Conservation (phyloP, 1,284 basidiomycete genomes). For the Leucoagaricus sp. region DNA sequence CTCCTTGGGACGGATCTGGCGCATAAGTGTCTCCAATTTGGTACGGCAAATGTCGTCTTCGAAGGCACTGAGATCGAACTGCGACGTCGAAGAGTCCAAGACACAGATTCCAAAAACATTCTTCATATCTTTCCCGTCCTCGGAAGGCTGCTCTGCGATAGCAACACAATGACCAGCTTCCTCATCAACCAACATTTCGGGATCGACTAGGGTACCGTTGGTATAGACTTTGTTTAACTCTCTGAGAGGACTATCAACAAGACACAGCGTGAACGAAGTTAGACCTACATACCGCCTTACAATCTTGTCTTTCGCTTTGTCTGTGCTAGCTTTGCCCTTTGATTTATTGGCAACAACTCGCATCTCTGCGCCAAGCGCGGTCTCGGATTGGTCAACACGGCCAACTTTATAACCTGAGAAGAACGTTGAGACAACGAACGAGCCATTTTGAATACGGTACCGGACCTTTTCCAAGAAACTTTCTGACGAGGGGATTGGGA, state of each 20-base stretch:
- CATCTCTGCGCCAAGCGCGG: slow-evolving; percentile 85
- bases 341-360: slow-evolving; percentile 72
- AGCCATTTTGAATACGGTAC: slow-evolving; percentile 2
- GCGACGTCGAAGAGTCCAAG: slow-evolving; percentile 95
- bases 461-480: slow-evolving; percentile 79
- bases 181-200: slow-evolving; percentile 87
- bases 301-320: slow-evolving; percentile 77
- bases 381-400: slow-evolving; percentile 96
- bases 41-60: slow-evolving; percentile 93
- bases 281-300: slow-evolving; percentile 61
- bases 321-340: slow-evolving; percentile 52
- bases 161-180: slow-evolving; percentile 95
- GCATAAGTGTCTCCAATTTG: slow-evolving; percentile 90
- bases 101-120: slow-evolving; percentile 88
- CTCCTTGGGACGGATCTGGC: slow-evolving; percentile 93
- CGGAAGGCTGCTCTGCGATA: slow-evolving; percentile 68
- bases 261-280: neutral
- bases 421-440: neutral
- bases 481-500: slow-evolving; percentile 40
- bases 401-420: slow-evolving; percentile 95
- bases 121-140: slow-evolving; percentile 45
- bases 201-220: slow-evolving; percentile 95
- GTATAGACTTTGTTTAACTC: slow-evolving; percentile 97
- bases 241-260: slow-evolving; percentile 40
- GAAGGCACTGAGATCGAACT: slow-evolving; percentile 91